A percentile compares a stretch with the other conserved stretches of the same genome.
phyloP scores from a whole-genome alignment of 2,329 filamentous ascomycete species.

The Sarocladiaceae sp. region DNA sequence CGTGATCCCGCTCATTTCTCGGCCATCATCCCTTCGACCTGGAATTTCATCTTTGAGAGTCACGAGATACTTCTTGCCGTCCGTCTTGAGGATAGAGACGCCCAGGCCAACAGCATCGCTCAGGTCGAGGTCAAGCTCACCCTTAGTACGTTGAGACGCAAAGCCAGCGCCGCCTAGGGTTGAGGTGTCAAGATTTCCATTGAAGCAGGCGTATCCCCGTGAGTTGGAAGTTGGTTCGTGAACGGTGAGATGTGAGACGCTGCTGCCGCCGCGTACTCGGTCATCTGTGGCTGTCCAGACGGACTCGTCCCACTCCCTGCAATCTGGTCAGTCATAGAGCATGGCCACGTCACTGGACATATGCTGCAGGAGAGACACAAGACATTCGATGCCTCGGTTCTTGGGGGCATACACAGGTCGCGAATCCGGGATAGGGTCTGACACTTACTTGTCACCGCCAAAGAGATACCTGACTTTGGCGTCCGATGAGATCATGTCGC shows the following conservation, averaged over 20 bases:
- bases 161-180: slow-evolving; percentile 77
- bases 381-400: not conserved
- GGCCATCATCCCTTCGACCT: slow-evolving; percentile 50
- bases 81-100: slow-evolving; percentile 42
- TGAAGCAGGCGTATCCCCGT: slow-evolving; percentile 48
- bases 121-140: slow-evolving; percentile 56
- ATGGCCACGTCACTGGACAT: not conserved
- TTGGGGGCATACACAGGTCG: not conserved
- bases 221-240: not conserved
- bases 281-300: slow-evolving; percentile 70
- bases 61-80: slow-evolving; percentile 66
- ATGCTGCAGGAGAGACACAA: not conserved
- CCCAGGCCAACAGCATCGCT: slow-evolving; percentile 54
- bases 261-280: slow-evolving; percentile 68
- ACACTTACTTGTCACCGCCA: slow-evolving; percentile 32
- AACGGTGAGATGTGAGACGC: slow-evolving; percentile 44
- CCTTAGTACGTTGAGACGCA: slow-evolving; percentile 66
- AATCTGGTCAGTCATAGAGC: not conserved
- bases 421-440: not conserved
- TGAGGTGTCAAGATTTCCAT: slow-evolving; percentile 64
- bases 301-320: slow-evolving; percentile 50
- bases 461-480: slow-evolving; percentile 27
- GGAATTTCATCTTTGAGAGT: slow-evolving; percentile 66
- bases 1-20: slow-evolving; percentile 65
- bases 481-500: slow-evolving; percentile 10